These are phyloP conservation scores for Suillus weaverae DNA, from an alignment of 768 basidiomycete species.

Conservation along the genomic window DNA sequence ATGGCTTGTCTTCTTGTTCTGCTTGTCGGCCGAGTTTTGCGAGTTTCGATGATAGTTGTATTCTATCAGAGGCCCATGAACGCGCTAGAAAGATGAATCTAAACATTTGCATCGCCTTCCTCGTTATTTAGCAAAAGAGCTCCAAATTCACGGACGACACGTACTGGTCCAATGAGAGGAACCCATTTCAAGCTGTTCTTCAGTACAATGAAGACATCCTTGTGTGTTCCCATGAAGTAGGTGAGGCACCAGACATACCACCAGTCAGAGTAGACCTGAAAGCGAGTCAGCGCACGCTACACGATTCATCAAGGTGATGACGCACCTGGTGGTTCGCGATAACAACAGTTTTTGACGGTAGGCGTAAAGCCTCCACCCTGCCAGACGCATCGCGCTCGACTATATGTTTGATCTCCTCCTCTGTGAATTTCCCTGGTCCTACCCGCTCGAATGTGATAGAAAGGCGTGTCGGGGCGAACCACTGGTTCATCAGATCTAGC, in stretches of 20 bases:
- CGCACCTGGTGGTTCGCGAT: conserved; percentile 92
- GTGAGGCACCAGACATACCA: conserved; percentile 87
- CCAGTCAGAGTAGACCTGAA: conserved; percentile 77
- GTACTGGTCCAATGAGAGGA: conserved; percentile 87
- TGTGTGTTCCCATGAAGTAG: conserved; percentile 68
- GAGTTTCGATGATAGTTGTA: conserved; percentile 64
- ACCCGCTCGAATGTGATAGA: conserved; percentile 72
- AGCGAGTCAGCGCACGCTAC: background rate
- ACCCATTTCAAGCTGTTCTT: conserved; percentile 89
- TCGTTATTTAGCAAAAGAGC: conserved; percentile 10
- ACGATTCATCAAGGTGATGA: background rate
- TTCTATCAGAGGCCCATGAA: conserved; percentile 84
- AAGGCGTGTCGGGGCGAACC: conserved; percentile 78
- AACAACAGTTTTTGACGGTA: conserved; percentile 79
- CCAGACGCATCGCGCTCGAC: conserved; percentile 59
- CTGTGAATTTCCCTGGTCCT: conserved; percentile 62
- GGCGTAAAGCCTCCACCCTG: conserved; percentile 54
- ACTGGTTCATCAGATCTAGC: conserved; percentile 75
- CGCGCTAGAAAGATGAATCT: conserved; percentile 91
- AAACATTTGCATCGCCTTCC: conserved; percentile 89
- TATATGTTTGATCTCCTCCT: conserved; percentile 56
- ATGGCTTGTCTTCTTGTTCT: conserved; percentile 65
- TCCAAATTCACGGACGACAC: conserved; percentile 19
- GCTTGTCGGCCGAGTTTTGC: conserved; percentile 68
- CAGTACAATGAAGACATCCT: conserved; percentile 83